Evolutionary conservation across 805 yeast genomes (phyloP), one percentile per base, ranked within the genome.

Genomic region (Ogataea parapolymorpha): DNA sequence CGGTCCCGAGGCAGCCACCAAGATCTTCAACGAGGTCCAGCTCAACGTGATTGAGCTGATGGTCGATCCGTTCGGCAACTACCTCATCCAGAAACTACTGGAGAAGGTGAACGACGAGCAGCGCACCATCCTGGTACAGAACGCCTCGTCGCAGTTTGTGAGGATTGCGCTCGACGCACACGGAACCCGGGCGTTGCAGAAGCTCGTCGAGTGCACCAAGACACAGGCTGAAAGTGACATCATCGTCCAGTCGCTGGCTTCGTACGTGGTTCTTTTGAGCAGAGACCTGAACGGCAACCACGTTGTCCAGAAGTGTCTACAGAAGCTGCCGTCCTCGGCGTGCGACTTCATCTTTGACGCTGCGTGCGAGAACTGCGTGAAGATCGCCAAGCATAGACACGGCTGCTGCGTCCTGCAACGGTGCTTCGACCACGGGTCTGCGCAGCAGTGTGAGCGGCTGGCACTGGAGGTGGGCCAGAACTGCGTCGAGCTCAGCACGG

Each of bases 51-150:
- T 86, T 39, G 95, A 88, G 60, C 71, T 93, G 48, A 91, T 93
- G 98, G 76, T 77, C 23, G 96, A 90, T 62, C 96, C 98, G 5
- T 93, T 93, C 68, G 99, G 99, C n/a, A 93, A 93, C 62, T 93
- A 93, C 56, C 70, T 93, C 56, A 79, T 95, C 50, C 99, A 93
- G 65, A 93, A 91, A 62, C 66, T 93, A 41, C 71, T 93, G 49
- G 97, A 90, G 59, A 76, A 80, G 49, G 83, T 89, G 18, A 68
- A 74, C 26, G 71, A 72, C 27, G 82, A 74, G 45, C 95, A 91
- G 64, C 71, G 96, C 45, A 69, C 85, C 11, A 63, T 71, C 12
- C 63, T 93, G 34, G 83, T 91, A 23, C 68, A 75, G 46, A 80
- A 80, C 49, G 87, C 95, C 5, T 73, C 89, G 3, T 77, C 85